phyloP scores from a whole-genome alignment of 345 rosid species.

The Eutrema japonicum region DNA sequence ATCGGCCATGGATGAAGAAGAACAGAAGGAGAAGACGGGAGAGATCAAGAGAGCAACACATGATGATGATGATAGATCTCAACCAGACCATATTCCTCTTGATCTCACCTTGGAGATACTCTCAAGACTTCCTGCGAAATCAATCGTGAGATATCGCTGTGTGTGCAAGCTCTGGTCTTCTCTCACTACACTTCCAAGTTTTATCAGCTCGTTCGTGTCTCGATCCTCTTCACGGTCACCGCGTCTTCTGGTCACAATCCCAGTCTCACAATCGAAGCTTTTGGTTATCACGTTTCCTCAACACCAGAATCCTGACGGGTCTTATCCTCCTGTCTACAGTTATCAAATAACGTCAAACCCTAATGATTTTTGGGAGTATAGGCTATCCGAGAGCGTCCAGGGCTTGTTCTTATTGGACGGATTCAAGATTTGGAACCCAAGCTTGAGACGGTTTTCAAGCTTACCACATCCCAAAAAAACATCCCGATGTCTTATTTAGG shows the following conservation, averaged over 20 bases:
- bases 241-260: neutral
- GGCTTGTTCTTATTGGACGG: neutral
- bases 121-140: slow-evolving; percentile 14
- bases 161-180: slow-evolving; percentile 12
- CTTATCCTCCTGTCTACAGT: neutral
- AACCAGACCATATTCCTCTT: neutral
- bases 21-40: neutral
- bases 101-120: slow-evolving; percentile 4
- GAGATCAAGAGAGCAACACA: neutral
- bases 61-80: neutral
- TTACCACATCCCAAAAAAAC: neutral
- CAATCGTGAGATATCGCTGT: neutral
- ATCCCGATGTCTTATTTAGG: neutral
- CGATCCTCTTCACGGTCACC: neutral
- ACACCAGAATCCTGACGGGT: neutral
- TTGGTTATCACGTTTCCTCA: neutral
- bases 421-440: slow-evolving; percentile 1
- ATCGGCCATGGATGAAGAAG: neutral
- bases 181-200: neutral
- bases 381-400: neutral
- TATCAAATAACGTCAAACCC: neutral
- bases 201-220: neutral
- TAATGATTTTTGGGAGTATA: accelerated
- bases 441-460: neutral
- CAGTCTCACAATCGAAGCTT: no score